Conservation (phyloP, 2,329 filamentous ascomycete species). For the Xylariaceae sp. region DNA sequence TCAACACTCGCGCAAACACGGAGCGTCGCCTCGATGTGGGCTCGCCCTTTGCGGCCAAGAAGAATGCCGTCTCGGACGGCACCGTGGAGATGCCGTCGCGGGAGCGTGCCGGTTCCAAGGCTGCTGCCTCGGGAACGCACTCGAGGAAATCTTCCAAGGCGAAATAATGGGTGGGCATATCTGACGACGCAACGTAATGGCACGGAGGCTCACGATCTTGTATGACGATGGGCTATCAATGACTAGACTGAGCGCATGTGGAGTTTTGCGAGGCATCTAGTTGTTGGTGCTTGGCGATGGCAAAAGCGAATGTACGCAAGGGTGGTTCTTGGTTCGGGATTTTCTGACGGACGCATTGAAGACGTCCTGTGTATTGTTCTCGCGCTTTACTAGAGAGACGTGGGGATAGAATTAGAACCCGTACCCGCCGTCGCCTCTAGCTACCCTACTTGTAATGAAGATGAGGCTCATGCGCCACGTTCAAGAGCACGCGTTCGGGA, state of each 20-base stretch:
- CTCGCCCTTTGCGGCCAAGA: constrained; percentile 23
- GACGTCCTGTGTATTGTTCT: constrained; percentile 3
- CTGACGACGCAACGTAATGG: constrained; percentile 3
- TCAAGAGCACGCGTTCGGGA: no score
- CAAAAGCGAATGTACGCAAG: constrained; percentile 13
- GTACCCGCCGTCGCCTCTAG: not conserved
- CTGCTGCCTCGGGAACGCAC: constrained; percentile 2
- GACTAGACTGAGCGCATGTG: constrained; percentile 4
- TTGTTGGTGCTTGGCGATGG: constrained; percentile 18
- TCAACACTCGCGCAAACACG: constrained; percentile 68
- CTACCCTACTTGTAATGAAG: no score
- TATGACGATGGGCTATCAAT: no score
- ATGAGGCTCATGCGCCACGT: no score
- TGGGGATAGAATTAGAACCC: constrained; percentile 14
- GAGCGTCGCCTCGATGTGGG: constrained; percentile 54
- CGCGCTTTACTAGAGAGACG: constrained; percentile 10
- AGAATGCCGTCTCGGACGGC: constrained; percentile 19
- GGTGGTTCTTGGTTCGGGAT: constrained; percentile 14
- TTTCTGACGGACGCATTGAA: constrained; percentile 9
- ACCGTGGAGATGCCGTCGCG: constrained; percentile 30
- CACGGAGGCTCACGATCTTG: constrained; percentile 4
- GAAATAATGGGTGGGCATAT: constrained; percentile 5
- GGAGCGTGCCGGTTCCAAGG: constrained; percentile 5
- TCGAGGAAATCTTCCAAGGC: constrained; percentile 2
- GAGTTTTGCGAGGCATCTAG: constrained; percentile 11